Conservation (phyloP, 257 asterid genomes). For the Solanum bukasovii region DNA sequence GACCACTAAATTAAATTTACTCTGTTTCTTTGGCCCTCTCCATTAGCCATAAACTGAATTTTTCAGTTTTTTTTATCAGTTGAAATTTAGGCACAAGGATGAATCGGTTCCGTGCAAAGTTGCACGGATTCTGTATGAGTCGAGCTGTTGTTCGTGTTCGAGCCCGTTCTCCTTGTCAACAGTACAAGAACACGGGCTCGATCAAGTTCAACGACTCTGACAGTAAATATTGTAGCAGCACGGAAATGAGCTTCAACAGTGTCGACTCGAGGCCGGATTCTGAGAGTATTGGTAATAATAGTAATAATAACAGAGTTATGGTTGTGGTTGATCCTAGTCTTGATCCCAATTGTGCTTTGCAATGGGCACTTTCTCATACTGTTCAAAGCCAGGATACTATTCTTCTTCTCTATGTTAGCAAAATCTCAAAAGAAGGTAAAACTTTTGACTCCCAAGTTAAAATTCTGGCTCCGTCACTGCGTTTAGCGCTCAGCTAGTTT, state of each 20-base stretch:
- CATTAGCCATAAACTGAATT: background rate
- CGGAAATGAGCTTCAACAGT: conserved; percentile 21
- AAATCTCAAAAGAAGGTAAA: conserved; percentile 36
- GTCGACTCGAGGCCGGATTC: conserved; percentile 5
- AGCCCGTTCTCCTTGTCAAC: conserved; percentile 40
- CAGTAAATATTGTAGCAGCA: conserved; percentile 9
- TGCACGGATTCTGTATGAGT: conserved; percentile 36
- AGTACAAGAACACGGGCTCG: conserved; percentile 16
- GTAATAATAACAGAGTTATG: conserved; percentile 48
- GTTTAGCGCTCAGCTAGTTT: background rate
- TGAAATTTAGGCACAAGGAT: background rate
- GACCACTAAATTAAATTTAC: background rate
- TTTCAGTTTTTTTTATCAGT: background rate
- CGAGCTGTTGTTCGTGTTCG: conserved; percentile 32
- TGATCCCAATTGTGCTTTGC: conserved; percentile 68
- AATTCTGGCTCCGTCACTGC: background rate
- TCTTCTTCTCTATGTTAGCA: conserved; percentile 53
- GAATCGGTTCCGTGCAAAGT: conserved; percentile 12
- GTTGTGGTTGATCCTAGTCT: conserved; percentile 54
- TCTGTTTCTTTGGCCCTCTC: background rate
- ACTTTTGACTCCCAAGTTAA: background rate
- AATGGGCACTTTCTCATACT: conserved; percentile 84
- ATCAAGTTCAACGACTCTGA: conserved; percentile 15
- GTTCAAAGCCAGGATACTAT: conserved; percentile 61
- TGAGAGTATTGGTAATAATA: conserved; percentile 19